Base-by-base conservation (phyloP, 176 grass and related monocot genomes). In the Lolium rigidum region DNA sequence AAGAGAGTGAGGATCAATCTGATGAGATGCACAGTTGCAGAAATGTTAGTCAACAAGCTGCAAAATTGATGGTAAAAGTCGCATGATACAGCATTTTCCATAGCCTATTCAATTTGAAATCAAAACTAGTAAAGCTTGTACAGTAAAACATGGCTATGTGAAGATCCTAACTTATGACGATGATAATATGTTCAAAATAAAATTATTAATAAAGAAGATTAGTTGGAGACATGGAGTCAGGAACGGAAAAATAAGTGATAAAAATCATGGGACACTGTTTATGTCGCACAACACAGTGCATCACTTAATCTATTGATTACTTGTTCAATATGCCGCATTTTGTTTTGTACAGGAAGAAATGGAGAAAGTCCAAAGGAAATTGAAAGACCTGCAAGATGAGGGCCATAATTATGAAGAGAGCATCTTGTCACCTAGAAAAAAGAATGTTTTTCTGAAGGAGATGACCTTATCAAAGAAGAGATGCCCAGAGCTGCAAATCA, bases 41-140 rank as follows among this genome's bases (percentile, higher is more conserved):
- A 85, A 82, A 85, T 56, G 58, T 24, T 25, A 44, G 70, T 25
- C 77, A 84, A 54, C 21, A 63, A 31, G 77, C 82, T 71, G 85
- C 75, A 85, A 81, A 81, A 82, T 49, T 91, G 46, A 88, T 84
- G 86, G 90, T 91, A 88, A 80, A 79, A 49, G 51, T 70, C 50
- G 50, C 43, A 57, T 9, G 15, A 35, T 67, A 79, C 9, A 67
- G 44, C 22, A 10, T 21, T 59, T 17, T 1, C 43, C 14, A 56
- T 38, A 79, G 77, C 22, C 49, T 43, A 37, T 61, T 28, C 2
- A 6, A 1, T 80, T 74, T 71, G 41, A 86, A 89, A 84, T 35
- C 37, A 80, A 16, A 60, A 84, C 58, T 70, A 12, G 57, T 18
- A 67, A n/a, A 24, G 21, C 24, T 77, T 84, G 55, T 1, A 70